Conservation (phyloP, 2,329 filamentous ascomycete species). For the Trichophyton mentagrophytes region DNA sequence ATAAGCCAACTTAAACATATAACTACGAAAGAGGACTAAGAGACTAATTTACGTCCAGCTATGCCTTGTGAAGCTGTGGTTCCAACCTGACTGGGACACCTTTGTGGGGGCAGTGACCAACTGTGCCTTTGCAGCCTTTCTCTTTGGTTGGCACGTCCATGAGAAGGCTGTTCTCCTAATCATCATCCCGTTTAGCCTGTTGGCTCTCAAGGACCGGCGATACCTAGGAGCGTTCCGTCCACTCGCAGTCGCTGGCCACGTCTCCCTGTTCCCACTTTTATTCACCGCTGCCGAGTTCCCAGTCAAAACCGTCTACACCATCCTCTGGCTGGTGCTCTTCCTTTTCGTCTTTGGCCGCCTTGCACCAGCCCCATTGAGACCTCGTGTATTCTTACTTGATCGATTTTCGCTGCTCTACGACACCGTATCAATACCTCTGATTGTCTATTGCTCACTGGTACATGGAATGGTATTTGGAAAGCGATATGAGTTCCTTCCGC, state of each 20-base stretch:
- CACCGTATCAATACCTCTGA: constrained; percentile 73
- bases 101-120: constrained; percentile 84
- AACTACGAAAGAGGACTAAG: constrained; percentile 7
- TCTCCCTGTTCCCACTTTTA: constrained; percentile 85
- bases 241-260: constrained; percentile 81
- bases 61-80: constrained; percentile 70
- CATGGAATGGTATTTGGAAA: constrained; percentile 71
- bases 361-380: constrained; percentile 65
- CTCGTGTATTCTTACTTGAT: constrained; percentile 81
- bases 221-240: constrained; percentile 87
- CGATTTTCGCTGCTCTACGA: constrained; percentile 85
- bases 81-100: constrained; percentile 67
- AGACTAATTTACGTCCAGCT: constrained; percentile 33
- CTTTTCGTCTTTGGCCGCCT: constrained; percentile 75
- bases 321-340: constrained; percentile 82
- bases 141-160: constrained; percentile 98
- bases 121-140: constrained; percentile 89
- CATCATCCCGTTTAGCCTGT: constrained; percentile 86
- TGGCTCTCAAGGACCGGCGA: constrained; percentile 77
- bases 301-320: constrained; percentile 83
- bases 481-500: constrained; percentile 73
- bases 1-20: neutral
- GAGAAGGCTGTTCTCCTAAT: constrained; percentile 93
- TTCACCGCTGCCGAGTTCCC: constrained; percentile 90
- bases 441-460: constrained; percentile 73